These are phyloP conservation scores for Fonsecaea nubica DNA, from an alignment of 2,329 filamentous ascomycete genomes.

Conservation along the genomic window DNA sequence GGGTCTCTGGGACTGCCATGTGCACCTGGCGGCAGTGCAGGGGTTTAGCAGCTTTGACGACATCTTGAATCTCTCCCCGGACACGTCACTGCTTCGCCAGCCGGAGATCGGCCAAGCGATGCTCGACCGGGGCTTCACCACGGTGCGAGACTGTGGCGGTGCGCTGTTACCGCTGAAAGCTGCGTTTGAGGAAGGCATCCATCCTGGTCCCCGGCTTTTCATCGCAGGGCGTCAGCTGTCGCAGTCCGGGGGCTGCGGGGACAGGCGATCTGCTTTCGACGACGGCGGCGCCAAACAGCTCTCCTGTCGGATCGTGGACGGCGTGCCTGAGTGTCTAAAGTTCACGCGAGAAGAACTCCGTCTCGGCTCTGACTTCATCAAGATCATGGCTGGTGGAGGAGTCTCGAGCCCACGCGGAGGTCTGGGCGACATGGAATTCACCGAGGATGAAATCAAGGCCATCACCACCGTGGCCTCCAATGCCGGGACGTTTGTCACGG, in stretches of 20 bases:
- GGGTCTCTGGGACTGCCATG: constrained; percentile 61
- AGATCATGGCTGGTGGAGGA: constrained; percentile 66
- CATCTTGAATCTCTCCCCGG: constrained; percentile 47
- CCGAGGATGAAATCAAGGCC: constrained; percentile 61
- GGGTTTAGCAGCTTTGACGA: constrained; percentile 50
- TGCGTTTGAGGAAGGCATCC: constrained; percentile 62
- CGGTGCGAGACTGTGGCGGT: constrained; percentile 65
- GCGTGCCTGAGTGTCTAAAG: constrained; percentile 61
- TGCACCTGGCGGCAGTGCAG: constrained; percentile 56
- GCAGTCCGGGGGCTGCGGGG: constrained; percentile 66
- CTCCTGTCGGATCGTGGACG: constrained; percentile 59
- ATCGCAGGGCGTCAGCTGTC: constrained; percentile 62
- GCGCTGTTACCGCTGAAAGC: constrained; percentile 63
- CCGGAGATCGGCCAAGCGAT: constrained; percentile 59
- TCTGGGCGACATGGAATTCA: constrained; percentile 63
- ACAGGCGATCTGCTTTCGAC: constrained; percentile 52
- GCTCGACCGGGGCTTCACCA: constrained; percentile 65
- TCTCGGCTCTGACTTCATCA: constrained; percentile 66
- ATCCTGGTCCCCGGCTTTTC: constrained; percentile 63
- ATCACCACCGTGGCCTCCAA: constrained; percentile 60
- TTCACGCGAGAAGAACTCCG: constrained; percentile 63
- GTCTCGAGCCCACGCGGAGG: constrained; percentile 63
- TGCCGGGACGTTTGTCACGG: constrained; percentile 62
- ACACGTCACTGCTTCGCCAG: constrained; percentile 51
- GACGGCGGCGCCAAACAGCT: constrained; percentile 48